Conservation (phyloP, 176 grass and related monocot genomes). For the Phoenix dactylifera region DNA sequence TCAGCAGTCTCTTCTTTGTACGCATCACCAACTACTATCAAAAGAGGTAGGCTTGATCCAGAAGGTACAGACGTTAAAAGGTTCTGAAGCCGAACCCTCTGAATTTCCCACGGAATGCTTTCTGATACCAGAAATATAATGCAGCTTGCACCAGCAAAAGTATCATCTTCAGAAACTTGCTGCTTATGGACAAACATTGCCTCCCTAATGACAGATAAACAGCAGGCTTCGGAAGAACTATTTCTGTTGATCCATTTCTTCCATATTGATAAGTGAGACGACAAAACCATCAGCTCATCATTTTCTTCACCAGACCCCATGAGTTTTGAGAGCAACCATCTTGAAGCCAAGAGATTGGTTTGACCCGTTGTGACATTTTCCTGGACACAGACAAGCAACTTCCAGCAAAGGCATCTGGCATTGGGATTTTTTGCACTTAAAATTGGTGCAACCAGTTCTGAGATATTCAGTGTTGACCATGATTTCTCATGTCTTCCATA, state of each 20-base stretch:
- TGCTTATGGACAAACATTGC: constrained; percentile 28
- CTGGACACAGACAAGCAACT: constrained; percentile 56
- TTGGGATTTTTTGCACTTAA: constrained; percentile 59
- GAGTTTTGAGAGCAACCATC: constrained; percentile 79
- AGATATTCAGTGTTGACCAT: constrained; percentile 55
- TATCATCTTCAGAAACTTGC: constrained; percentile 31
- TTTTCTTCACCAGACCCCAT: constrained; percentile 42
- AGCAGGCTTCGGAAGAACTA: constrained; percentile 21
- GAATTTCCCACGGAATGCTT: constrained; percentile 58
- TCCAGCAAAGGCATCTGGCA: constrained; percentile 81
- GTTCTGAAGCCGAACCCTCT: constrained; percentile 48
- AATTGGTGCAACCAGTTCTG: constrained; percentile 61
- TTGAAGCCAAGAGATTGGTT: constrained; percentile 30
- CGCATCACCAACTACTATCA: constrained; percentile 52
- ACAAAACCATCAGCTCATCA: constrained; percentile 34
- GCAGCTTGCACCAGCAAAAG: constrained; percentile 31
- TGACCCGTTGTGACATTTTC: constrained; percentile 19
- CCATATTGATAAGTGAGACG: constrained; percentile 52
- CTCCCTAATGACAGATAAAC: constrained; percentile 57
- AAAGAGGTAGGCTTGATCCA: constrained; percentile 59
- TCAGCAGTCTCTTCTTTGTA: constrained; percentile 39
- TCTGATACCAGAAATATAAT: constrained; percentile 75
- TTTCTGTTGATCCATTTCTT: constrained; percentile 33
- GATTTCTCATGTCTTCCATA: constrained; percentile 38
- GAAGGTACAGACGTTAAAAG: constrained; percentile 48